Percentiles rank a stretch among this genome's conserved stretches.
These are phyloP conservation scores for Amoebophrya sp. DNA, from an alignment of 169 alveolate species.

Conservation along the genomic window DNA sequence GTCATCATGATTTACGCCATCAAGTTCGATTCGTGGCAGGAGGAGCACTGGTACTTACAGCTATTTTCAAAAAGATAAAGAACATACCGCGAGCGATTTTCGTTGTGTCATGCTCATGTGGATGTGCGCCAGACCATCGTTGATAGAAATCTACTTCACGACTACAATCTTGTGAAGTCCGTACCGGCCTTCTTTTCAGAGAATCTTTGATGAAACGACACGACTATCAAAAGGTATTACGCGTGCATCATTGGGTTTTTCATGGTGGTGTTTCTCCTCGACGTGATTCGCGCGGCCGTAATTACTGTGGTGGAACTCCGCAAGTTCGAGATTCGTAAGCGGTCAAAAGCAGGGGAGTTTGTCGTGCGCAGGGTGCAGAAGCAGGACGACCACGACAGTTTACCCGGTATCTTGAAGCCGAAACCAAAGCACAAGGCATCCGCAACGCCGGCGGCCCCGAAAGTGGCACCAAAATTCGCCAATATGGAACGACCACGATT, in stretches of 20 bases:
- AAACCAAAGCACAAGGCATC: background rate
- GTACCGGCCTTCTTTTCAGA: too few relatives aligned
- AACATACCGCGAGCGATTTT: too few relatives aligned
- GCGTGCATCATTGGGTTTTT: background rate
- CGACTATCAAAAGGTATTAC: too few relatives aligned
- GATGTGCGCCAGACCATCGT: too few relatives aligned
- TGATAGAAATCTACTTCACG: too few relatives aligned
- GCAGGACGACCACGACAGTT: background rate
- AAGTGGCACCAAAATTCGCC: background rate
- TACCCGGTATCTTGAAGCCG: background rate
- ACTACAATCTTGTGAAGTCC: background rate
- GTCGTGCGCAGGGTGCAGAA: background rate
- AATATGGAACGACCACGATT: background rate
- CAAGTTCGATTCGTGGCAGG: constrained; percentile 3
- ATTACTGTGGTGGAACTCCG: constrained; percentile 32
- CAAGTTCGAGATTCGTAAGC: constrained; percentile 38
- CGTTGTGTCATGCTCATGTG: too few relatives aligned
- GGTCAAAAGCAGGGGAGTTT: background rate
- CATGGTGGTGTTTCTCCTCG: background rate
- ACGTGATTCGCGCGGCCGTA: background rate
- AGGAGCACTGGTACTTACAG: constrained; percentile 31
- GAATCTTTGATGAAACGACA: too few relatives aligned
- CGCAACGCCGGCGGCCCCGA: background rate
- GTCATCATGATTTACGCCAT: background rate
- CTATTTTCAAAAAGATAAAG: too few relatives aligned